These are phyloP conservation scores for Aspergillus neotritici DNA, from an alignment of 2,329 filamentous ascomycete genomes.

Conservation along the genomic window DNA sequence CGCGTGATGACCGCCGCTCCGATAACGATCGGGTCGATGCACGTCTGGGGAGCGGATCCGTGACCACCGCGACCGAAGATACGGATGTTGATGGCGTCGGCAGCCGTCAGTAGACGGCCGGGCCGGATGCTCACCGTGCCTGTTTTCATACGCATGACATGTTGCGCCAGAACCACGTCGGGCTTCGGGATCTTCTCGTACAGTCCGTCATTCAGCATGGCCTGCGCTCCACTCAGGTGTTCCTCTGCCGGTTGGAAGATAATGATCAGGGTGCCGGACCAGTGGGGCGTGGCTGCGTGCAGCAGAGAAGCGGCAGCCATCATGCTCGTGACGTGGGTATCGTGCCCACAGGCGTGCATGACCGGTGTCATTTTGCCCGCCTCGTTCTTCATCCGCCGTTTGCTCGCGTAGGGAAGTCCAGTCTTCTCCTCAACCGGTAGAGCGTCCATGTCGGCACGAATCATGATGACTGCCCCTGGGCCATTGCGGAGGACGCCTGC, in stretches of 20 bases:
- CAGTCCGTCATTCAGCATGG: slow-evolving; percentile 54
- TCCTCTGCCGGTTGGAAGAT: slow-evolving; percentile 63
- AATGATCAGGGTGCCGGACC: slow-evolving; percentile 56
- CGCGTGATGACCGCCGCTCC: slow-evolving; percentile 39
- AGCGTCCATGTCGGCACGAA: slow-evolving; percentile 60
- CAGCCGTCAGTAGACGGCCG: slow-evolving; percentile 32
- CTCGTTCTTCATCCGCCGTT: slow-evolving; percentile 36
- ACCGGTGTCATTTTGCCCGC: slow-evolving; percentile 50
- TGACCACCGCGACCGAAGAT: slow-evolving; percentile 43
- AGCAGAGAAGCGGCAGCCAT: slow-evolving; percentile 53
- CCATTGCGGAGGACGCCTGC: slow-evolving; percentile 54
- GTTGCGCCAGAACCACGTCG: slow-evolving; percentile 52
- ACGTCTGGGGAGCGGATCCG: slow-evolving; percentile 38
- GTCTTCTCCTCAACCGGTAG: slow-evolving; percentile 55
- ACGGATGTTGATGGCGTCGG: slow-evolving; percentile 34
- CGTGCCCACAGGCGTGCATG: slow-evolving; percentile 66
- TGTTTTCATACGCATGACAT: slow-evolving; percentile 44
- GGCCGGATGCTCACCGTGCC: slow-evolving; percentile 30
- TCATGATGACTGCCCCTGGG: slow-evolving; percentile 49
- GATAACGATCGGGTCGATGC: slow-evolving; percentile 46
- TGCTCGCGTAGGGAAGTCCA: slow-evolving; percentile 52
- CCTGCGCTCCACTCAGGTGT: slow-evolving; percentile 51
- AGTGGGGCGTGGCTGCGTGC: slow-evolving; percentile 37
- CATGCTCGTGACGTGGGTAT: slow-evolving; percentile 58
- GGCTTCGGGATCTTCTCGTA: slow-evolving; percentile 52